phyloP scores from a whole-genome alignment of 2,329 filamentous ascomycete species.

The Ophiostoma populinum region DNA sequence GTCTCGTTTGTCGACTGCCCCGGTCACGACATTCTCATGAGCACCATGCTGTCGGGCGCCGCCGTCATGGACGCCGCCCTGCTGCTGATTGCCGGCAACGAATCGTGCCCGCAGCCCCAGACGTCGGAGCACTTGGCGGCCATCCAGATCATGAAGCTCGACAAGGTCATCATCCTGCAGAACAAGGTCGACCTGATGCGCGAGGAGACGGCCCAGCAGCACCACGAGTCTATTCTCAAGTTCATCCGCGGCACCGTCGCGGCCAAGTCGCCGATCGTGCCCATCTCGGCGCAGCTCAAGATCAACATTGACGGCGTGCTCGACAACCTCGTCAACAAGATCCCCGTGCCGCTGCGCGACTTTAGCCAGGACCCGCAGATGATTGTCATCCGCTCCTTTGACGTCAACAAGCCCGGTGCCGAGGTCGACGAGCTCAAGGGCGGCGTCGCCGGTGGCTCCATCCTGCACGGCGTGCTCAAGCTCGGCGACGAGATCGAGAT shows the following conservation, averaged over 20 bases:
- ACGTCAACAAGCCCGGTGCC: conserved; percentile 98
- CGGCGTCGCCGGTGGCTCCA: conserved; percentile 93
- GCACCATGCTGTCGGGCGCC: conserved; percentile 98
- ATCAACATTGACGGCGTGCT: conserved; percentile 99
- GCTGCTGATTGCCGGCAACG: conserved; percentile 91
- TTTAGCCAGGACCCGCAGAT: conserved; percentile 89
- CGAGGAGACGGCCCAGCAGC: conserved; percentile 80
- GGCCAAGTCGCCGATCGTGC: conserved; percentile 86
- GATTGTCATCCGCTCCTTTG: conserved; percentile 98
- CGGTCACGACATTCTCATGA: conserved; percentile 99
- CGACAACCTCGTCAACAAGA: conserved; percentile 87
- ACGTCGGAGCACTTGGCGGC: conserved; percentile 97
- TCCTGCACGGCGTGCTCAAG: conserved; percentile 92
- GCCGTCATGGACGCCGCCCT: conserved; percentile 99
- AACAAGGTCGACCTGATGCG: conserved; percentile 99
- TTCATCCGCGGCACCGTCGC: conserved; percentile 97
- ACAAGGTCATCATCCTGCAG: conserved; percentile 98
- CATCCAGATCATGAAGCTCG: conserved; percentile 99
- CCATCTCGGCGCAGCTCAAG: conserved; percentile 93
- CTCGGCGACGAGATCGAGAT: conserved; percentile 97
- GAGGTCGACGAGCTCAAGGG: conserved; percentile 98
- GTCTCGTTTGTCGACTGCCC: conserved; percentile 99
- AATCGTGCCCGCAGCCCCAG: conserved; percentile 94
- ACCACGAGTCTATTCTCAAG: conserved; percentile 94
- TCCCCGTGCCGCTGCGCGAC: conserved; percentile 79